Evolutionary conservation across 2,329 filamentous ascomycete genomes (phyloP).

Genomic region (Botryosphaeria dothidea): DNA sequence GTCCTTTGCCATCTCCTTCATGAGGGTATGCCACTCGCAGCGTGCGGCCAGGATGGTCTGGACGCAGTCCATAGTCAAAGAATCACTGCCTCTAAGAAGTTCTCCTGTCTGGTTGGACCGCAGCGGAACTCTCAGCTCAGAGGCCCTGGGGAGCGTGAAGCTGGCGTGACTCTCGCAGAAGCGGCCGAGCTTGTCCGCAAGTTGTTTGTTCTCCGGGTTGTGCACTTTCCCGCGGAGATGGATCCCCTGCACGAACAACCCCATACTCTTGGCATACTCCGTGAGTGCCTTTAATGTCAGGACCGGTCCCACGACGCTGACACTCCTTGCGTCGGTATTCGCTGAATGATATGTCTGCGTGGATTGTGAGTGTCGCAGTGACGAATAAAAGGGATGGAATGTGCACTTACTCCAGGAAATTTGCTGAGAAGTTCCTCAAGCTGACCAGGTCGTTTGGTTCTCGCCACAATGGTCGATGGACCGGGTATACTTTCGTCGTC

Average conservation of each 20-base stretch:
- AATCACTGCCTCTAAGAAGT: slow-evolving; percentile 2
- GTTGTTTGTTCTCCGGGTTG: slow-evolving; percentile 26
- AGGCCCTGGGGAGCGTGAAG: slow-evolving; percentile 15
- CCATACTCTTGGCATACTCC: slow-evolving; percentile 19
- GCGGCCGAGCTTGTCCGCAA: slow-evolving; percentile 23
- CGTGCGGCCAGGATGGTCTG: slow-evolving; percentile 25
- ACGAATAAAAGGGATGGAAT: background rate
- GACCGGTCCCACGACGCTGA: slow-evolving; percentile 26
- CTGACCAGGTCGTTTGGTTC: slow-evolving; percentile 23
- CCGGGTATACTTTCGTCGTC: slow-evolving; percentile 23
- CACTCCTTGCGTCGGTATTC: slow-evolving; percentile 27
- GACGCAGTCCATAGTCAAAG: slow-evolving; percentile 22
- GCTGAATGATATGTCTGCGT: slow-evolving; percentile 26
- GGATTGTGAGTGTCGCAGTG: slow-evolving; percentile 9
- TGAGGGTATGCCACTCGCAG: slow-evolving; percentile 27
- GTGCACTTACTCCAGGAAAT: background rate
- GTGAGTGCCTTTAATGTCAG: slow-evolving; percentile 21
- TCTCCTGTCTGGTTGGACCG: slow-evolving; percentile 23
- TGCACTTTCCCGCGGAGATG: slow-evolving; percentile 27
- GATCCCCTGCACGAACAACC: slow-evolving; percentile 23
- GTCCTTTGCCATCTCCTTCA: slow-evolving; percentile 24
- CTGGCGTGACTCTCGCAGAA: slow-evolving; percentile 20
- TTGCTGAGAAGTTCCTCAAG: slow-evolving; percentile 20
- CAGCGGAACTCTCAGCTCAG: background rate
- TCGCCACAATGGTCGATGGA: slow-evolving; percentile 26